Base-by-base conservation (phyloP, 805 yeast genomes). In the Teunomyces barrocoloradensis region DNA sequence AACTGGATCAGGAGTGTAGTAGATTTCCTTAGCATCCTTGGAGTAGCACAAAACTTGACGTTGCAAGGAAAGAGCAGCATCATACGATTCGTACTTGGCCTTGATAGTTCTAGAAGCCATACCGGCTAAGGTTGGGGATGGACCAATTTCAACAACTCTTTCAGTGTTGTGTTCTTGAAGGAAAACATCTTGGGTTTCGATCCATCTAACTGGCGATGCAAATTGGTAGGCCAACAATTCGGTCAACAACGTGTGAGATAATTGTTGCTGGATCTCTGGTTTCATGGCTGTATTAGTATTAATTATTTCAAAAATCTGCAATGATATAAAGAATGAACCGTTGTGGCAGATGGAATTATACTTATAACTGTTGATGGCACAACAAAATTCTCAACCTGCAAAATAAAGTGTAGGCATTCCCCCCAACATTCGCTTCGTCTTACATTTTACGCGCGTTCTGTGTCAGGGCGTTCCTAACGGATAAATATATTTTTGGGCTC, bases 121-220 rank as follows among this genome's bases (percentile, higher is more conserved):
- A 57, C 98, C 98, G 35, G 97, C 94, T 66, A 94, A 79, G 38
- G 99, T 94, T 51, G 99, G 98, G 42, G 98, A 90, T 52, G 99
- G 99, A 47, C 99, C 99, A 55, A 94, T 89, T 73, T 94, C 99
- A 56, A 94, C 97, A 52, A 94, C 92, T 65, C 99, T 82, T 75
- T 95, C 99, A 52, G 97, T 87, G 73, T 92, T 90, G 81, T 82
- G 86, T 60, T 90, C 94, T 68, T 88, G 87, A 67, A 94, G 81
- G 66, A 94, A 87, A 49, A 94, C 98, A 75, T 94, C 99, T 74
- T 94, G 99, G 53, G 99, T 94, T 69, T 95, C 99, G 69, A 95
- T 94, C 98, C 99, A 94, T 80, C 98, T 85, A 55, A 94, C 99
- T 42, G 99, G 99, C 53, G 97, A 91, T 43, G 99, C 99, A 64